Conservation (phyloP, 129 eudicot genomes). For the Glebionis coronaria region DNA sequence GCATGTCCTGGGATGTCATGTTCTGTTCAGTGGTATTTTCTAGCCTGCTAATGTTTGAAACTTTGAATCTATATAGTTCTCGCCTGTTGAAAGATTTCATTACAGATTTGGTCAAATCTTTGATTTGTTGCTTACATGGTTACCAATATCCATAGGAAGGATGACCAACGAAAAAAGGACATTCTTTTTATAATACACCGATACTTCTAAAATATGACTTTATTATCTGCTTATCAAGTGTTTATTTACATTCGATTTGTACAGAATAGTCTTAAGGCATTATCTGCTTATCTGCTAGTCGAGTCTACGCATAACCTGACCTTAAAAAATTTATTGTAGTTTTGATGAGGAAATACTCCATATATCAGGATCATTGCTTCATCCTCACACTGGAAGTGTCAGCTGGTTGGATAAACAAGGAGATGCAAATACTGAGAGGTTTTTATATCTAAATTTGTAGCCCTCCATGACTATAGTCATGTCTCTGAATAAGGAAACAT, state of each 20-base stretch:
- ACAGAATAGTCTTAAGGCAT: no score
- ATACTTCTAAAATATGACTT: no score
- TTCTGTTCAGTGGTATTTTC: background rate
- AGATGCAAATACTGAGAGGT: conserved; percentile 52
- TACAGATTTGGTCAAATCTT: no score
- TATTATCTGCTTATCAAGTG: no score
- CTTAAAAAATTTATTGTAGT: conserved; percentile 35
- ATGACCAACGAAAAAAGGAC: no score
- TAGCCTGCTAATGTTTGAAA: background rate
- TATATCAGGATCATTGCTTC: conserved; percentile 67
- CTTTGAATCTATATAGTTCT: background rate
- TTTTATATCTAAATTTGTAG: conserved; percentile 9
- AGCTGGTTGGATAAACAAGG: conserved; percentile 59
- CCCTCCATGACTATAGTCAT: background rate
- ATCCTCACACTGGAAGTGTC: conserved; percentile 56
- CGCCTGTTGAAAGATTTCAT: background rate
- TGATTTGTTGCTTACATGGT: no score
- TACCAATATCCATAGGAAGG: no score
- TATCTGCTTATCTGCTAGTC: background rate
- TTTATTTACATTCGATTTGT: no score
- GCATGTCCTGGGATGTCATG: background rate
- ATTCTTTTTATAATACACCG: no score
- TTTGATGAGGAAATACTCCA: conserved; percentile 89
- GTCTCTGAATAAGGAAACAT: background rate
- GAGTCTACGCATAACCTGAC: background rate